A percentile compares a stretch with the other conserved stretches of the same genome.
These are phyloP conservation scores for Cystobasidium ongulense DNA, from an alignment of 768 basidiomycete species.

Conservation along the genomic window DNA sequence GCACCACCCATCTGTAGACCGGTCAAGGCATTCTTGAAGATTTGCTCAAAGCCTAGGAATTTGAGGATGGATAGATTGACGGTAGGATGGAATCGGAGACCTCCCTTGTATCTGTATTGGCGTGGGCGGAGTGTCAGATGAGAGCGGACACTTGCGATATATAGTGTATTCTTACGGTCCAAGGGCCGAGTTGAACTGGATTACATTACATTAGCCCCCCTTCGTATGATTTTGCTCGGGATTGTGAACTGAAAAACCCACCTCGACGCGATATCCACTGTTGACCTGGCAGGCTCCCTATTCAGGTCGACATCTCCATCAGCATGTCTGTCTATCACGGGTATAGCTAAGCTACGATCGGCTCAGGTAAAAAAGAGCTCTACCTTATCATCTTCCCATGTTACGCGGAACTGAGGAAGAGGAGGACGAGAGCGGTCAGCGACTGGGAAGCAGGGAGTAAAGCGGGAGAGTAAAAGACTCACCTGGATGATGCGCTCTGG, in stretches of 20 bases:
- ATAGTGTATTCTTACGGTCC: constrained; percentile 50
- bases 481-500: constrained; percentile 49
- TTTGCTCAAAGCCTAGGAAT: constrained; percentile 74
- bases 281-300: constrained; percentile 59
- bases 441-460: constrained; percentile 50
- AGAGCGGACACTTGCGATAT: background rate
- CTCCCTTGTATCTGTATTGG: constrained; percentile 55
- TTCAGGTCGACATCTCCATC: background rate
- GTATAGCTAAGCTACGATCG: background rate
- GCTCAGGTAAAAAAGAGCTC: background rate
- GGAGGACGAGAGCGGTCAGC: constrained; percentile 40
- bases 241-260: background rate
- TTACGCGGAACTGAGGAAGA: constrained; percentile 67
- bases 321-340: background rate
- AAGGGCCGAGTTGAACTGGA: constrained; percentile 65
- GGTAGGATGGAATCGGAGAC: constrained; percentile 66
- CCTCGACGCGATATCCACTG: constrained; percentile 63
- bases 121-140: background rate
- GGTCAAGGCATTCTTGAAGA: constrained; percentile 56
- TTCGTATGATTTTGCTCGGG: background rate
- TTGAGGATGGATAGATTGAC: constrained; percentile 76
- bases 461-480: background rate
- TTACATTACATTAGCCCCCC: background rate
- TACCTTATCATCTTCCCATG: constrained; percentile 62
- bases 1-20: constrained; percentile 70